Conservation (phyloP, 1,139 yeast genomes). For the Sugiyamaella japonica region DNA sequence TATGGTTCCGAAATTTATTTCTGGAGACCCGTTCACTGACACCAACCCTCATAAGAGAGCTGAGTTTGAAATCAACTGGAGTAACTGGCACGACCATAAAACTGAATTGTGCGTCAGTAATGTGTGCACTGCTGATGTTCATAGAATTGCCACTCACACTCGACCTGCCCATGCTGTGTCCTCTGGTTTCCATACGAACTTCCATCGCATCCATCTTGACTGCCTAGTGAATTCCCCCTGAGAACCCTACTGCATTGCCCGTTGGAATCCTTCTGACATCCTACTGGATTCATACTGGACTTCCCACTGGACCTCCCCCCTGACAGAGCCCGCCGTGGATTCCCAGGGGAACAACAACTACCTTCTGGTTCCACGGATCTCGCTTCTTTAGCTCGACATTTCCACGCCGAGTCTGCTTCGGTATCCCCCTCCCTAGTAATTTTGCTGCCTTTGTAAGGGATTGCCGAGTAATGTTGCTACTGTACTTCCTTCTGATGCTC, state of each 20-base stretch:
- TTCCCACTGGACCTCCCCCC: neutral
- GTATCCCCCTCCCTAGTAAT: conserved; percentile 4
- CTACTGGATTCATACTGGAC: too few species aligned
- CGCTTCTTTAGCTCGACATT: neutral
- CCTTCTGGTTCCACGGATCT: neutral
- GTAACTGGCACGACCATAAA: neutral
- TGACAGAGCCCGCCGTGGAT: neutral
- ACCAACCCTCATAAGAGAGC: conserved; percentile 1
- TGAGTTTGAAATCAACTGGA: conserved; percentile 5
- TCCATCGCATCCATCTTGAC: neutral
- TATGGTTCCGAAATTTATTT: neutral
- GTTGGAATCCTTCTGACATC: too few species aligned
- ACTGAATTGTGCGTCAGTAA: neutral
- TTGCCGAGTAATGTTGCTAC: conserved; percentile 2
- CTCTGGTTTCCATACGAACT: neutral
- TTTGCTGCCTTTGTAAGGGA: conserved; percentile 5
- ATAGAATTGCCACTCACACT: neutral
- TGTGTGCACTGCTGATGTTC: conserved; percentile 5
- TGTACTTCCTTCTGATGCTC: conserved; percentile 1
- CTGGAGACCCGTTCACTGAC: conserved; percentile 2
- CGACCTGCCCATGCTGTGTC: neutral
- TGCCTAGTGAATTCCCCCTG: neutral
- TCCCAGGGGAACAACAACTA: neutral
- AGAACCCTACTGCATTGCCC: too few species aligned
- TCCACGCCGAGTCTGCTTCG: neutral